Conservation (phyloP, 2,329 filamentous ascomycete species). For the Hypomyces perniciosus region DNA sequence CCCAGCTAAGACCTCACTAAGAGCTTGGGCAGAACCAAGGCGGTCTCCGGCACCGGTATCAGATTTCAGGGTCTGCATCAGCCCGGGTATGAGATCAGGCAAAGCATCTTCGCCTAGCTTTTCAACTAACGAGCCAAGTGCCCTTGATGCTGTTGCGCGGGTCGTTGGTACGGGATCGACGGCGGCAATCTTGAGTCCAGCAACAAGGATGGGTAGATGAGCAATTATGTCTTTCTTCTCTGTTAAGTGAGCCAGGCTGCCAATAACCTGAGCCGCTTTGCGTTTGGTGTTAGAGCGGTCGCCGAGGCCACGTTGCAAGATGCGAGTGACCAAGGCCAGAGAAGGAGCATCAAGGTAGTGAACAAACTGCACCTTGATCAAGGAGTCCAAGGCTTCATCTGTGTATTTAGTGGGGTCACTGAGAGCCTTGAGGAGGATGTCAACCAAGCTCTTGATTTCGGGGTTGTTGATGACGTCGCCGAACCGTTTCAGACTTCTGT, state of each 20-base stretch:
- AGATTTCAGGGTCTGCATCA: slow-evolving; percentile 97
- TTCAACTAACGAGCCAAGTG: slow-evolving; percentile 92
- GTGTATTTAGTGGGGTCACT: slow-evolving; percentile 98
- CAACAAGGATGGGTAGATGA: slow-evolving; percentile 86
- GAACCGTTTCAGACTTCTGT: slow-evolving; percentile 93
- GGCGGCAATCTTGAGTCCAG: slow-evolving; percentile 79
- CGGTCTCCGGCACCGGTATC: slow-evolving; percentile 95
- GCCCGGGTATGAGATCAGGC: slow-evolving; percentile 91
- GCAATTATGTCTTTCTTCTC: slow-evolving; percentile 90
- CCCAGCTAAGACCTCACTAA: slow-evolving; percentile 92
- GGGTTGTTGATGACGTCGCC: slow-evolving; percentile 98
- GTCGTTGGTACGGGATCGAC: slow-evolving; percentile 97
- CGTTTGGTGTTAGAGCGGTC: slow-evolving; percentile 93
- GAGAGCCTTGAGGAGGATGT: slow-evolving; percentile 87
- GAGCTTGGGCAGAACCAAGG: slow-evolving; percentile 90
- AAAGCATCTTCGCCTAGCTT: slow-evolving; percentile 96
- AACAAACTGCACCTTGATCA: slow-evolving; percentile 97
- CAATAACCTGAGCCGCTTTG: slow-evolving; percentile 96
- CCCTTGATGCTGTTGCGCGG: slow-evolving; percentile 90
- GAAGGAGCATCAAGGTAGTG: slow-evolving; percentile 98
- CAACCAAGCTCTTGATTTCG: slow-evolving; percentile 88
- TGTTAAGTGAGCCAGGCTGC: slow-evolving; percentile 92
- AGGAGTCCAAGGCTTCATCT: slow-evolving; percentile 82
- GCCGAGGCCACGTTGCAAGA: slow-evolving; percentile 83
- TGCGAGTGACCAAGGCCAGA: slow-evolving; percentile 87